Evolutionary conservation across 1,139 yeast genomes (phyloP), one percentile per base, ranked within the genome.

Genomic region (Martiniozyma asiatica): DNA sequence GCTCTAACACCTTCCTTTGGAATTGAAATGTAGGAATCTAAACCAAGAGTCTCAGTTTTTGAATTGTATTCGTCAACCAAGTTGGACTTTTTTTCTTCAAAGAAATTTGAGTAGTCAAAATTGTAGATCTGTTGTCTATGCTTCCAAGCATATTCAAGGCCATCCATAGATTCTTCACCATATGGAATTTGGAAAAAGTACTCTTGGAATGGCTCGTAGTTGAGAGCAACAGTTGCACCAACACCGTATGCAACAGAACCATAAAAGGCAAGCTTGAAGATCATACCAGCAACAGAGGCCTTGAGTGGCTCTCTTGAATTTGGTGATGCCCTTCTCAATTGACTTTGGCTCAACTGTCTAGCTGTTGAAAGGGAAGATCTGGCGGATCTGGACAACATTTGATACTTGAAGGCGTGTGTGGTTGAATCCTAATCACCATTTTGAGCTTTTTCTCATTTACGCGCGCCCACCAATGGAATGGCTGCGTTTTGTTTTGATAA

Each of bases 141-240:
- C 47, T 60, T 59, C 50, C 52, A 22, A 47, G 43, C 38, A 27
- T 47, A 53, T 40, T 74, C 80, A 30, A 68, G 55, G 14, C 51
- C 45, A 31, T 67, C 67, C 16, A 74, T 61, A 16, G 68, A 52
- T 18, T 55, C 52, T 42, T 72, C 76, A 22, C 73, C 77, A 30
- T 63, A 61, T 14, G 87, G 87, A 24, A 75, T 65, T 36, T 66
- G 67, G 37, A 72, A 74, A 16, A 71, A 59, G 51, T 72, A 74
- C 36, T 65, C 68, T 29, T 60, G 64, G 36, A 63, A 55, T 12
- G 61, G 55, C 27, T 61, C 65, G 41, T 56, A 58, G 34, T 61
- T 53, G 17, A 61, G 50, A 8, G 70, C 56, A 22, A 60, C 46
- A 5, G 59, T 59, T 7, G 64, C 55, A 33, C 69, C 72, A 22